phyloP scores from a whole-genome alignment of 495 filamentous ascomycete species.

The Xylaria telfairii region DNA sequence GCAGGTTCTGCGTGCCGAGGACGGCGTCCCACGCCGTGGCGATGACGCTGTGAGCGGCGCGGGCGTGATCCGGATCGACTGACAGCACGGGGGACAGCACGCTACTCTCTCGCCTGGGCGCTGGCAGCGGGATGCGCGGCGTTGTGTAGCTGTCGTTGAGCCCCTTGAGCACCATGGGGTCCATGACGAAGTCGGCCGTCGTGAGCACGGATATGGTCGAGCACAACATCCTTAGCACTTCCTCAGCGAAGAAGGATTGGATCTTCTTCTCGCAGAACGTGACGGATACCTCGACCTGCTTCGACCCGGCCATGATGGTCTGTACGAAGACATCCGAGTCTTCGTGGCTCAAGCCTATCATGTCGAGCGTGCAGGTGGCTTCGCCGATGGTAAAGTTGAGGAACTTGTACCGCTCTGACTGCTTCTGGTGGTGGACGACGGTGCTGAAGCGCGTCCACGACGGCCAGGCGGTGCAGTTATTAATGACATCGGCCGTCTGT shows the following conservation, averaged over 20 bases:
- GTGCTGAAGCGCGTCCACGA: slow-evolving; percentile 57
- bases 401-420: slow-evolving; percentile 27
- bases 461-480: slow-evolving; percentile 55
- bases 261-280: slow-evolving; percentile 51
- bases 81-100: slow-evolving; percentile 27
- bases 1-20: slow-evolving; percentile 47
- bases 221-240: slow-evolving; percentile 50
- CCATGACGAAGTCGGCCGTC: slow-evolving; percentile 45
- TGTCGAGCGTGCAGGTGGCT: slow-evolving; percentile 46
- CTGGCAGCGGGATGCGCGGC: slow-evolving; percentile 46
- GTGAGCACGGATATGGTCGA: slow-evolving; percentile 49
- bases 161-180: slow-evolving; percentile 46
- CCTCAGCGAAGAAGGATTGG: slow-evolving; percentile 45
- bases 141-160: slow-evolving; percentile 42
- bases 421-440: slow-evolving; percentile 49
- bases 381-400: slow-evolving; percentile 49
- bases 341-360: slow-evolving; percentile 46
- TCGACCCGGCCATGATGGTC: slow-evolving; percentile 40
- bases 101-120: slow-evolving; percentile 29
- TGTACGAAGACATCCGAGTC: slow-evolving; percentile 51
- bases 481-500: slow-evolving; percentile 49
- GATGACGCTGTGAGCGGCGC: slow-evolving; percentile 44
- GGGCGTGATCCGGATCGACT: slow-evolving; percentile 35
- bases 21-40: slow-evolving; percentile 48
- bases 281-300: slow-evolving; percentile 46